Percentiles rank a stretch among this genome's conserved stretches.
Conservation (phyloP, 2,329 filamentous ascomycete species). For the Diaporthe humulicola region DNA sequence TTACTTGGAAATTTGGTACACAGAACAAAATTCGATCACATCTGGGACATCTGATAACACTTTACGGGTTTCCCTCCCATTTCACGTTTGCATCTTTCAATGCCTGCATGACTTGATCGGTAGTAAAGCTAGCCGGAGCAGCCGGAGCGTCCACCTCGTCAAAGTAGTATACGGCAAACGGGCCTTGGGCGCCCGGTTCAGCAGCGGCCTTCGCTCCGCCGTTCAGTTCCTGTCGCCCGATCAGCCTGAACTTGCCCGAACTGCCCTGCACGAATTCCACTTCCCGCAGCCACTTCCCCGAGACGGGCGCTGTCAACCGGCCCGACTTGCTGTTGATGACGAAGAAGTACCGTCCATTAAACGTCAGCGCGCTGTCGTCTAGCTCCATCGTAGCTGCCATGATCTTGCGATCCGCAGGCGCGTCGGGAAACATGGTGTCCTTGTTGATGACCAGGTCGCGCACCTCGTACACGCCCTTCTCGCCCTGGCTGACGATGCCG, state of each 20-base stretch:
- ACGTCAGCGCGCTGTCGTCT: background rate
- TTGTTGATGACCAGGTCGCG: background rate
- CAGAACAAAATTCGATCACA: too few species aligned
- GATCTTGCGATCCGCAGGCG: background rate
- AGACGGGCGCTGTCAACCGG: background rate
- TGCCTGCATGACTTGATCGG: background rate
- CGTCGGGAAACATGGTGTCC: background rate
- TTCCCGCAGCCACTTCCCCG: background rate
- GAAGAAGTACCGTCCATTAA: background rate
- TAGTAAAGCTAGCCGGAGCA: background rate
- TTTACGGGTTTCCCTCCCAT: constrained; percentile 4
- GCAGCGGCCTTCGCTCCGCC: background rate
- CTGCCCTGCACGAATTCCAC: background rate
- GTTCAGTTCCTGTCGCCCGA: constrained; percentile 1
- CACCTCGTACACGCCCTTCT: background rate
- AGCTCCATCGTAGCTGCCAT: background rate
- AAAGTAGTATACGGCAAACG: constrained; percentile 4
- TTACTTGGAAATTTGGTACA: too few species aligned
- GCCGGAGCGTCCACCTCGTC: background rate
- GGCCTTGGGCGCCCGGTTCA: background rate
- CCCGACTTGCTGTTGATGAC: constrained; percentile 13
- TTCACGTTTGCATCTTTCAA: background rate
- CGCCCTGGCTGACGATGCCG: background rate
- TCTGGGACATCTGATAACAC: background rate
- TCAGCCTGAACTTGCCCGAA: constrained; percentile 4